Evolutionary conservation across 148 eudicot genomes (phyloP).

Genomic region (Chenopodium berlandieri): DNA sequence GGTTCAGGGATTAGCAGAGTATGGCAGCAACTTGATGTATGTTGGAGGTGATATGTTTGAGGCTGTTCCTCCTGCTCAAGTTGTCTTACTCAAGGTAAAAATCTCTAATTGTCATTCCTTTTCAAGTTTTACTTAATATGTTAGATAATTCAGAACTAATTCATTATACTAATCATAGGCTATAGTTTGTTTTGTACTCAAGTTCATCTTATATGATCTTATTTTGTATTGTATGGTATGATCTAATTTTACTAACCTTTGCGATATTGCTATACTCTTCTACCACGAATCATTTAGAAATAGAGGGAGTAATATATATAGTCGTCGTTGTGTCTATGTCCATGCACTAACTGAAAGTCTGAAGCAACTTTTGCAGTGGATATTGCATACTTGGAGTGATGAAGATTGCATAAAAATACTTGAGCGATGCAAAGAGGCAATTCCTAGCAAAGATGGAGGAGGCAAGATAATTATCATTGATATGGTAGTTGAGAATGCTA

Average conservation of each 20-base stretch:
- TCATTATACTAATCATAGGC: no score
- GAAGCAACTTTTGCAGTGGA: slow-evolving; percentile 12
- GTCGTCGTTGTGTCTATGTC: not conserved
- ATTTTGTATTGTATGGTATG: no score
- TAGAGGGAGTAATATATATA: not conserved
- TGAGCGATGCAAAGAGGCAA: slow-evolving; percentile 21
- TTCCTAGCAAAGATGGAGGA: no score
- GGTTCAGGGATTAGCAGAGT: slow-evolving; percentile 26
- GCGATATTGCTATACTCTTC: no score
- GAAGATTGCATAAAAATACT: slow-evolving; percentile 26
- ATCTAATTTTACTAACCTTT: no score
- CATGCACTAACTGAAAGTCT: not conserved
- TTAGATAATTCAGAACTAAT: no score
- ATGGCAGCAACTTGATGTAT: slow-evolving; percentile 9
- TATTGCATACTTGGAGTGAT: slow-evolving; percentile 29
- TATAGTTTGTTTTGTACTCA: no score
- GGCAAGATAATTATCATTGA: slow-evolving; percentile 29
- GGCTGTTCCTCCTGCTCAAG: slow-evolving; percentile 37
- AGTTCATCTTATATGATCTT: no score
- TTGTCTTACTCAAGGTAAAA: not conserved
- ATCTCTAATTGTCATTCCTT: no score
- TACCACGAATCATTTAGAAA: not conserved
- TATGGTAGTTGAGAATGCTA: slow-evolving; percentile 3
- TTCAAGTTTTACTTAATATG: no score
- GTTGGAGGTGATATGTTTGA: slow-evolving; percentile 49